A percentile compares a stretch with the other conserved stretches of the same genome.
phyloP scores from a whole-genome alignment of 345 rosid genomes.

The Sapria himalayana region DNA sequence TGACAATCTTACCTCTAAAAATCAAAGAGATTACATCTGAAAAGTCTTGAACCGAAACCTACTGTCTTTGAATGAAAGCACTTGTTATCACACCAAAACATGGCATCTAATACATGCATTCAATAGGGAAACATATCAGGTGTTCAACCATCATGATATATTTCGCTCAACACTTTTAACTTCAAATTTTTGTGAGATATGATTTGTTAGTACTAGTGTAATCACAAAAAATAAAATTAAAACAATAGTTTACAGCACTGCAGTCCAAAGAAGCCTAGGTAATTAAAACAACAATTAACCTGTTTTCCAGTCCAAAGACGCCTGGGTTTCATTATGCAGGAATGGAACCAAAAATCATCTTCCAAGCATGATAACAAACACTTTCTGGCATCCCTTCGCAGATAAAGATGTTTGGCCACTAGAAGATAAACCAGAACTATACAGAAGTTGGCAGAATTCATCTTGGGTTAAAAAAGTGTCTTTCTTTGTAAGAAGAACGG shows the following conservation, averaged over 20 bases:
- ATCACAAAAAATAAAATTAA: not conserved
- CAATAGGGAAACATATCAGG: no score
- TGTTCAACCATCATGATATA: no score
- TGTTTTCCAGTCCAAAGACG: conserved; percentile 98
- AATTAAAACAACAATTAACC: conserved; percentile 19
- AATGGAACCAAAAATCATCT: conserved; percentile 22
- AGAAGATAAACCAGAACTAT: conserved; percentile 51
- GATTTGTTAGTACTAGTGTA: not conserved
- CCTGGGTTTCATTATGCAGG: conserved; percentile 75
- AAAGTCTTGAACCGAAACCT: no score
- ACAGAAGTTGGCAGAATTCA: conserved; percentile 64
- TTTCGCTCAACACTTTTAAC: no score
- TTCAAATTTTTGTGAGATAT: no score
- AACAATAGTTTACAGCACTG: not conserved
- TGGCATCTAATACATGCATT: no score
- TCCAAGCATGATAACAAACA: conserved; percentile 25
- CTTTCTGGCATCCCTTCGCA: conserved; percentile 46
- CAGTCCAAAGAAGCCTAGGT: conserved; percentile 1
- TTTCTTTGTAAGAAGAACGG: conserved; percentile 70
- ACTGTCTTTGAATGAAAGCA: no score
- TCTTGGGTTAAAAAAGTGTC: conserved; percentile 64
- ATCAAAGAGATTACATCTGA: no score
- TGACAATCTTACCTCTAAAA: no score
- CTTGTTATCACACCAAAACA: no score
- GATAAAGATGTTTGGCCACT: conserved; percentile 20